A percentile compares a stretch with the other conserved stretches of the same genome.
These are phyloP conservation scores for Candida sanyaensis DNA, from an alignment of 1,139 yeast genomes.

Conservation along the genomic window DNA sequence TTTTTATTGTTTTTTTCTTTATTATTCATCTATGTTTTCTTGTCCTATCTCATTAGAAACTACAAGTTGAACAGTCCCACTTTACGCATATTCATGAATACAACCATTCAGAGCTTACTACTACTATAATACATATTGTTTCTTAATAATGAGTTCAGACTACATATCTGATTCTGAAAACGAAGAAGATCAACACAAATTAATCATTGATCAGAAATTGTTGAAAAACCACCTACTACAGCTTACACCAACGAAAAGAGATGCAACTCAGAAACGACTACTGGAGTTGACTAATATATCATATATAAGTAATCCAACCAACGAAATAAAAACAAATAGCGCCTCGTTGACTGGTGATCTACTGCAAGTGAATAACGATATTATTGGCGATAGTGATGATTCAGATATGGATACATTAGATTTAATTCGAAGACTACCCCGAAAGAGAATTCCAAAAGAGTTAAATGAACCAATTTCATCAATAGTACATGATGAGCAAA, in stretches of 20 bases:
- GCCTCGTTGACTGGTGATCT: not conserved
- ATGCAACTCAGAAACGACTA: slow-evolving; percentile 2
- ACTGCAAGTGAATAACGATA: not conserved
- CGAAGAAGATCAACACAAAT: slow-evolving; percentile 9
- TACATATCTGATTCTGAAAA: slow-evolving; percentile 22
- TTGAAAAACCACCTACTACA: slow-evolving; percentile 8
- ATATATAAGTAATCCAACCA: not conserved
- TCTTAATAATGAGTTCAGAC: slow-evolving; percentile 13
- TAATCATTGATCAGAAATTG: slow-evolving; percentile 2
- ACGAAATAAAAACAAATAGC: not conserved
- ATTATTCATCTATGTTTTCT: too few relatives aligned
- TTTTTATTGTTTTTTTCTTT: too few relatives aligned
- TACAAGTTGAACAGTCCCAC: too few relatives aligned
- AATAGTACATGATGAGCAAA: too few relatives aligned
- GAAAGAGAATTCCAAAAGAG: not conserved
- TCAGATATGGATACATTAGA: slow-evolving; percentile 7
- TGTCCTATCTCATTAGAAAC: too few relatives aligned
- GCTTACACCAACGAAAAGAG: slow-evolving; percentile 10
- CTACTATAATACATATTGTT: not conserved
- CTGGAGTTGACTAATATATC: slow-evolving; percentile 1
- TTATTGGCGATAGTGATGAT: slow-evolving; percentile 10
- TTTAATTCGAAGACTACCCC: slow-evolving; percentile 2
- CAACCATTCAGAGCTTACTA: not conserved
- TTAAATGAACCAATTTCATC: not conserved
- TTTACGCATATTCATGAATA: not conserved